Base-by-base conservation (phyloP, 495 filamentous ascomycete species). In the Letharia columbiana region DNA sequence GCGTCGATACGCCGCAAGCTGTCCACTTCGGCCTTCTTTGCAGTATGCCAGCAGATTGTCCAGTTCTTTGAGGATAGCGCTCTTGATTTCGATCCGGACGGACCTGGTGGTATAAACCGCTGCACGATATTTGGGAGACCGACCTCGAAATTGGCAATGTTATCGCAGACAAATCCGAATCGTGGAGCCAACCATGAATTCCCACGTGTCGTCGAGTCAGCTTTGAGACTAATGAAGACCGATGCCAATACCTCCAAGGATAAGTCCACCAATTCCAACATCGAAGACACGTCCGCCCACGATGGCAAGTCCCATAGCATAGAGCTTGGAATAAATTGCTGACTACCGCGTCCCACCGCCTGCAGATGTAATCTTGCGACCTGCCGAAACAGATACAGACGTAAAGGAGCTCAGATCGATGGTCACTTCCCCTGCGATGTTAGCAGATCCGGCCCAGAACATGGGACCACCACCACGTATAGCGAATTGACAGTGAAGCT, bases 231-330 rank as follows among this genome's bases (percentile, higher is more conserved):
- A 33, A 18, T 65, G 33, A 47, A 15, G 15, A 40, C 4, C 13
- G 35, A 15, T 23, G 6, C 23, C 20, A 8, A 35, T 60, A 72
- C 79, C 81, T 57, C 79, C 78, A 20, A 76, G 66, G 2, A 68
- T 67, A 8, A 80, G 71, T 31, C 77, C 77, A 47, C 72, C 76
- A 45, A 79, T 69, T 4, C 77, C 77, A n/a, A 79, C 77, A 12
- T 69, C 71, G 45, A 72, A 72, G 20, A 76, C 67, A n/a, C 77
- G 71, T 15, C 77, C 77, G 61, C 77, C 77, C 49, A 77, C 75
- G 58, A 79, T 64, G 42, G 75, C 62, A 41, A 80, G 76, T 42
- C 75, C 73, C 6, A 78, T 71, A 17, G 76, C 72, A 42, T 83
- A 79, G 2, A 86, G 77, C 23, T 59, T 58, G 13, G 44, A 44